These are phyloP conservation scores for Ophiocordyceps camponoti-floridani DNA, from an alignment of 2,329 filamentous ascomycete genomes.

Conservation along the genomic window DNA sequence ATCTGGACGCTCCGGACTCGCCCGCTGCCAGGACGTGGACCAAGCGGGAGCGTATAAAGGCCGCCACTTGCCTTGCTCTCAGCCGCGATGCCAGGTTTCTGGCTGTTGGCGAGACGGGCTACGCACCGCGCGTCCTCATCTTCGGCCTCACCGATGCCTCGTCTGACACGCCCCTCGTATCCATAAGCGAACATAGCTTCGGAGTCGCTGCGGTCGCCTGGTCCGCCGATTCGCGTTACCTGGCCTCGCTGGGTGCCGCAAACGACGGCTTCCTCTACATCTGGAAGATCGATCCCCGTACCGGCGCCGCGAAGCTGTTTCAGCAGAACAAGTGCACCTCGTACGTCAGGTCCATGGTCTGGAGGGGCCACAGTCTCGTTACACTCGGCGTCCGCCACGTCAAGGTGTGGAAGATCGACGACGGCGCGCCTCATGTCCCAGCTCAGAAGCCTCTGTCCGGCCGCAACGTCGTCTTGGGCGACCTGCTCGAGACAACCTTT, in stretches of 20 bases:
- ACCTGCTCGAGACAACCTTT: conserved; percentile 69
- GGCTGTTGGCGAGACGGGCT: conserved; percentile 89
- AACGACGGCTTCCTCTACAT: conserved; percentile 92
- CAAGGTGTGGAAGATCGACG: conserved; percentile 82
- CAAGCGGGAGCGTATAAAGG: conserved; percentile 82
- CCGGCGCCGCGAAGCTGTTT: conserved; percentile 61
- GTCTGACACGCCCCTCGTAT: conserved; percentile 66
- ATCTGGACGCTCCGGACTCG: conserved; percentile 46
- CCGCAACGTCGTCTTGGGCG: conserved; percentile 72
- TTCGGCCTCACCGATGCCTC: conserved; percentile 71
- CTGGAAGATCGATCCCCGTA: conserved; percentile 73
- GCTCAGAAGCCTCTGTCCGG: conserved; percentile 53
- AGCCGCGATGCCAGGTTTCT: conserved; percentile 76
- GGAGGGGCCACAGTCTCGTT: conserved; percentile 70
- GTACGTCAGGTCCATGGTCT: conserved; percentile 68
- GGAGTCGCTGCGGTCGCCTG: conserved; percentile 81
- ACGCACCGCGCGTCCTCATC: conserved; percentile 77
- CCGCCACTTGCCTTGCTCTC: conserved; percentile 76
- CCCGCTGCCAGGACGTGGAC: conserved; percentile 59
- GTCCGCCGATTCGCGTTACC: conserved; percentile 68
- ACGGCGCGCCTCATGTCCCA: conserved; percentile 39
- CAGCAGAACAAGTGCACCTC: conserved; percentile 85
- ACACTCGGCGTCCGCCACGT: conserved; percentile 83
- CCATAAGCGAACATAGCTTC: conserved; percentile 76
- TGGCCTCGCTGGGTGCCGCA: conserved; percentile 72